Base-by-base conservation (phyloP, 352 stramenopile genomes). In the Phytopythium aichiense region DNA sequence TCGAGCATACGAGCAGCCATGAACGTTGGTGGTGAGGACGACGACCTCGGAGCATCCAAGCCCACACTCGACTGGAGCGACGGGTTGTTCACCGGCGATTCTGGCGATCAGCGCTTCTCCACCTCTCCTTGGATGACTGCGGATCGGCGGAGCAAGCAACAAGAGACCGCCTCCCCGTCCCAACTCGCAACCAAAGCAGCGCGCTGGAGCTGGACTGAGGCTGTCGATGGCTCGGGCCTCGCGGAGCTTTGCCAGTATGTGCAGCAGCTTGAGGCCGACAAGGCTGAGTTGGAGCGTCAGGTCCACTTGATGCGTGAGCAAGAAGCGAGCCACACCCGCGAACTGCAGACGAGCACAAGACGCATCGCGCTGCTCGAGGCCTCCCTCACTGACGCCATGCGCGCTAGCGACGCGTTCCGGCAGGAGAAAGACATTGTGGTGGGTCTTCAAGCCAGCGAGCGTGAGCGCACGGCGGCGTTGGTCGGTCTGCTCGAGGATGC, bases 221-320 rank as follows among this genome's bases (percentile, higher is more conserved):
- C 35, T n/a, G 15, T 58, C 12, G 68, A 63, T 49, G 61, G 67
- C 15, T 61, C 61, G 1, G 66, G 60, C 7, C 52, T 77, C 7
- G 52, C 76, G 0, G 76, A 84, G 31, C 63, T 88, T 23, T 81
- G 71, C 33, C 66, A 71, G 38, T 87, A 87, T 53, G 77, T 83
- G 20, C 76, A 87, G 33, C 68, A 71, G 20, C 74, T 87, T 8
- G 76, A 87, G 57, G 66, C 60, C 22, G 71, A 85, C 51, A 85
- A 80, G 31, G 62, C 66, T 0, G 76, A 80, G 38, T 63, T 87
- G 2, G 45, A 75, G 43, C 68, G 65, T 22, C 72, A 88, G 31
- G 59, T 86, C 8, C 65, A 79, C 25, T 63, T 74, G 20, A 51
- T 81, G 7, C 65, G 58, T 18, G 68, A 86, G 42, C 64, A 74